phyloP scores from a whole-genome alignment of 2,329 filamentous ascomycete species.

The Coleophoma cylindrospora region DNA sequence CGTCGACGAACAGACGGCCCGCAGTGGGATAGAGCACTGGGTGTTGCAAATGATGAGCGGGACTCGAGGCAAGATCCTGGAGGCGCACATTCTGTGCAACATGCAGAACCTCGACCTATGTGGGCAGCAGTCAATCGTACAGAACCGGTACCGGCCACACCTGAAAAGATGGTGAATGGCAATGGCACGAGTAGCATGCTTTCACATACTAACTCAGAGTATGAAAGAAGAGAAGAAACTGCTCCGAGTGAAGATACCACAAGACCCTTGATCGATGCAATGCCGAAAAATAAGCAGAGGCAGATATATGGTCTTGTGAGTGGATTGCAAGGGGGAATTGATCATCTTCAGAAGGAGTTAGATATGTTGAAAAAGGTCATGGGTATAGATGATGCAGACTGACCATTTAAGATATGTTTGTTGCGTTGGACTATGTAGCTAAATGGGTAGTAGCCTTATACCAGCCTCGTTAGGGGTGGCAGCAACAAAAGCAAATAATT shows the following conservation, averaged over 20 bases:
- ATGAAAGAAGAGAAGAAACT: slow-evolving; percentile 15
- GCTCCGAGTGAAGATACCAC: slow-evolving; percentile 14
- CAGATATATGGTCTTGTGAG: slow-evolving; percentile 24
- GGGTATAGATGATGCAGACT: slow-evolving; percentile 22
- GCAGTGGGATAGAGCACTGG: slow-evolving; percentile 22
- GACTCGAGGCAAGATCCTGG: slow-evolving; percentile 17
- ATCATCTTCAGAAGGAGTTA: slow-evolving; percentile 24
- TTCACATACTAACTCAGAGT: slow-evolving; percentile 7
- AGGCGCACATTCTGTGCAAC: neutral
- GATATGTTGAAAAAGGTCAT: slow-evolving; percentile 22
- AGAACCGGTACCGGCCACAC: neutral
- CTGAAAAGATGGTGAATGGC: slow-evolving; percentile 10
- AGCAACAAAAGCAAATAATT: too few relatives aligned
- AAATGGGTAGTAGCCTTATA: neutral
- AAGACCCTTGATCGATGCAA: slow-evolving; percentile 20
- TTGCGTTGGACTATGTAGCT: neutral
- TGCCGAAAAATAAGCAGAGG: slow-evolving; percentile 25
- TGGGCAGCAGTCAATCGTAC: slow-evolving; percentile 21
- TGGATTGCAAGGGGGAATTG: slow-evolving; percentile 25
- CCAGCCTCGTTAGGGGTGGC: too few relatives aligned
- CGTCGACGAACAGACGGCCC: slow-evolving; percentile 17
- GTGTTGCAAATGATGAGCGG: slow-evolving; percentile 14
- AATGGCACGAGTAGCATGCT: neutral
- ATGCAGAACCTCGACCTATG: slow-evolving; percentile 2
- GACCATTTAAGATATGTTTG: neutral